Evolutionary conservation across 306 rosid genomes (phyloP).

Genomic region (Chamaecrista fasciculata): DNA sequence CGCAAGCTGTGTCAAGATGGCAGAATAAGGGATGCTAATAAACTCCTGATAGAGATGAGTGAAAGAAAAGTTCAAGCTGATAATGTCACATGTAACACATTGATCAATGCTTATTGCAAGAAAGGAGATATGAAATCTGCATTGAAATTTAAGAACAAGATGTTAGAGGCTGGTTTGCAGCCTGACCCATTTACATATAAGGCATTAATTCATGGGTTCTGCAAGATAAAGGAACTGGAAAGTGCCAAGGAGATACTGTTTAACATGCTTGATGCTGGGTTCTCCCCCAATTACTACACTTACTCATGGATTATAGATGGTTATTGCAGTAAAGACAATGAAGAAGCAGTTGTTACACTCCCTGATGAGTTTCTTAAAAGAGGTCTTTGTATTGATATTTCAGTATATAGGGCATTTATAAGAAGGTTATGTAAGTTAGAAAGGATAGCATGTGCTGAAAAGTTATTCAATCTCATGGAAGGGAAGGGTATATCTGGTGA

Average conservation of each 20-base stretch:
- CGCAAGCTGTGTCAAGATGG: conserved; percentile 76
- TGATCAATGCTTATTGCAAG: conserved; percentile 86
- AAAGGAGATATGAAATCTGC: conserved; percentile 77
- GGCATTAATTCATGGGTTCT: conserved; percentile 83
- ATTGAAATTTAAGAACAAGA: conserved; percentile 64
- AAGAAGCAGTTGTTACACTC: conserved; percentile 53
- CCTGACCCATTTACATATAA: conserved; percentile 73
- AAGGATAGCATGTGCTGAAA: conserved; percentile 58
- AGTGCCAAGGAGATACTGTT: conserved; percentile 58
- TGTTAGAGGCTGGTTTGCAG: conserved; percentile 75
- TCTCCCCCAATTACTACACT: conserved; percentile 61
- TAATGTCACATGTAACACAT: conserved; percentile 82
- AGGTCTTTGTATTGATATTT: conserved; percentile 61
- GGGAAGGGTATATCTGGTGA: conserved; percentile 59
- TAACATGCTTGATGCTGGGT: conserved; percentile 67
- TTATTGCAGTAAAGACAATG: conserved; percentile 54
- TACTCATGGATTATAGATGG: conserved; percentile 81
- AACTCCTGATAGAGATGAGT: conserved; percentile 75
- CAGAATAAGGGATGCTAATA: conserved; percentile 78
- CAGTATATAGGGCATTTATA: conserved; percentile 74
- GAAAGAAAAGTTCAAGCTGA: conserved; percentile 75
- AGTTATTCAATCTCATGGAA: conserved; percentile 52
- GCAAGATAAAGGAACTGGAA: conserved; percentile 54
- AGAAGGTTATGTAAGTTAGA: conserved; percentile 72
- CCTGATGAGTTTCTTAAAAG: conserved; percentile 58